Evolutionary conservation across 192 early-diverging fungal species (phyloP), one percentile per base, ranked within the genome.

Genomic region (Piromyces sp.): DNA sequence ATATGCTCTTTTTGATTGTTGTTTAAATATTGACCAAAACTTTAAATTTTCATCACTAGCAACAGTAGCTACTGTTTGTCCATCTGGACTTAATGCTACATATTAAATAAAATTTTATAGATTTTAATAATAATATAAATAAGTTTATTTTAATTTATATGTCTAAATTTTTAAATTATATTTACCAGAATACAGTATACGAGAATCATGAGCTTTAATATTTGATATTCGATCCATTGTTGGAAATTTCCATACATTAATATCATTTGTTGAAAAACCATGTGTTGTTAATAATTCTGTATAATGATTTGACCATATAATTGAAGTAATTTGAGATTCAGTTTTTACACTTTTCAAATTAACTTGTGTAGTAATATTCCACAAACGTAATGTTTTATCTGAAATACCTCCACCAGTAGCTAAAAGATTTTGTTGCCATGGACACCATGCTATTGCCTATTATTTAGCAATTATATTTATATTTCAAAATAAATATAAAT

Each of bases 21-120:
- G 30, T 79, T 91, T 89, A 82, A 88, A 91, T 30, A 87, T 84
- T 58, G 86, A 88, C 90, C 90, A 91, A 82, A 91, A 89, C 85
- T 91, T 91, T 30, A 91, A 84, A 58, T 84, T 87, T 80, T 90
- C 89, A 83, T 91, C 90, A 12, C 82, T 78, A 5, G 89, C 89
- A 22, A 81, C 85, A 13, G 86, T 86, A n/a, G 87, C 90, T 3
- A 91, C 86, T 15, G 86, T 90, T 78, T 87, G 83, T 13, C 90
- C 90, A 82, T 91, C 90, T 0, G 90, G 90, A 79, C 89, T 89
- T 82, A 89, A 17, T 0, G 89, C 85, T n/a, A 87, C 83, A 37
- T 33, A 33, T 33, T 33, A 33, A 33, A 33, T 33, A 9, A n/a
- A n/a, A n/a, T n/a, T n/a, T n/a, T n/a, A n/a, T n/a, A n/a, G n/a